These are phyloP conservation scores for Aspergillus affinis DNA, from an alignment of 495 filamentous ascomycete genomes.

Conservation along the genomic window DNA sequence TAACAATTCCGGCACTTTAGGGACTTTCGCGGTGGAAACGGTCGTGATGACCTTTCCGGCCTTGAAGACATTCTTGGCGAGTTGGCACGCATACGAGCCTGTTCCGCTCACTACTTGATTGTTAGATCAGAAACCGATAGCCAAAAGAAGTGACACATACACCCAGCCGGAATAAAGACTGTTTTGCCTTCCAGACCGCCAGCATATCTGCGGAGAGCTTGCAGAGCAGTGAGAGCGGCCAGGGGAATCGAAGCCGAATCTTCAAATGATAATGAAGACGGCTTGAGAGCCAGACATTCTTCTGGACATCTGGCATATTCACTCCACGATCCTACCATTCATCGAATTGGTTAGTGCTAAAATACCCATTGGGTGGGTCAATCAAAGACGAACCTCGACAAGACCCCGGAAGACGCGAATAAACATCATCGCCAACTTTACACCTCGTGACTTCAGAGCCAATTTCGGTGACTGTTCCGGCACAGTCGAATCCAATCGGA, in stretches of 20 bases:
- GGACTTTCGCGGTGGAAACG: slow-evolving; percentile 52
- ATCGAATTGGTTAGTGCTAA: neutral
- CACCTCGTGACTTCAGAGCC: slow-evolving; percentile 43
- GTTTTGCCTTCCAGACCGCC: slow-evolving; percentile 51
- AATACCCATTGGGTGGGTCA: neutral
- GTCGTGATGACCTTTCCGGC: slow-evolving; percentile 52
- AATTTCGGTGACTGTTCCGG: slow-evolving; percentile 46
- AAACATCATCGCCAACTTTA: slow-evolving; percentile 53
- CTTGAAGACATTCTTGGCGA: slow-evolving; percentile 54
- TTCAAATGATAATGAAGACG: slow-evolving; percentile 33
- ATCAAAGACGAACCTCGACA: slow-evolving; percentile 20
- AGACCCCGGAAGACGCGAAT: slow-evolving; percentile 33
- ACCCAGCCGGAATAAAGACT: slow-evolving; percentile 51
- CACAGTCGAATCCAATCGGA: slow-evolving; percentile 43
- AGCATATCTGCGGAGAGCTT: slow-evolving; percentile 42
- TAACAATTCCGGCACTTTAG: slow-evolving; percentile 41
- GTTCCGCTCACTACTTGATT: slow-evolving; percentile 43
- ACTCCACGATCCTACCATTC: slow-evolving; percentile 26
- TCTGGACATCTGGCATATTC: slow-evolving; percentile 42
- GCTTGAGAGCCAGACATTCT: slow-evolving; percentile 40
- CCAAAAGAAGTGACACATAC: slow-evolving; percentile 15
- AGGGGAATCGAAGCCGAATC: slow-evolving; percentile 44
- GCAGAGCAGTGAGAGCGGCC: slow-evolving; percentile 40
- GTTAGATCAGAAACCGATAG: slow-evolving; percentile 1
- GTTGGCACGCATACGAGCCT: slow-evolving; percentile 47